Evolutionary conservation across 495 filamentous ascomycete genomes (phyloP).

Genomic region (Penicillium subrubescens): DNA sequence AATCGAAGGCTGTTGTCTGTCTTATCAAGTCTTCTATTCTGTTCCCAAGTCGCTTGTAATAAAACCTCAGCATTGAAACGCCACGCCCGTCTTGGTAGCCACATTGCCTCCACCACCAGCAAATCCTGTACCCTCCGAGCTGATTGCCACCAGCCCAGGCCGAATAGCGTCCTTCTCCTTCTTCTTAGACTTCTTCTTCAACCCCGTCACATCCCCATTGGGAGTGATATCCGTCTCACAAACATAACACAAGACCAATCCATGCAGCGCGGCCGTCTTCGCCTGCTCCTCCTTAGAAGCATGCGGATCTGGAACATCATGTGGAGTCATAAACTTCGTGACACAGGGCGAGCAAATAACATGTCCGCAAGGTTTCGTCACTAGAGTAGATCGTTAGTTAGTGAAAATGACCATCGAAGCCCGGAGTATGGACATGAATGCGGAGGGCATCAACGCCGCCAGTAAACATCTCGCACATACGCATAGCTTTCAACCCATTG

Average conservation of each 20-base stretch:
- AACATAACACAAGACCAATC: constrained; percentile 74
- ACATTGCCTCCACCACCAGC: constrained; percentile 81
- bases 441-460: not conserved
- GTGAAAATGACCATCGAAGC: not conserved
- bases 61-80: constrained; percentile 73
- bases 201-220: constrained; percentile 21
- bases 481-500: constrained; percentile 80
- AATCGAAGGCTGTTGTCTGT: constrained; percentile 7
- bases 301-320: constrained; percentile 65
- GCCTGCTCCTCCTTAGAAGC: constrained; percentile 55
- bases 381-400: constrained; percentile 22
- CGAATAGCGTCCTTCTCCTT: constrained; percentile 54
- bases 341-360: constrained; percentile 90
- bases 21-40: not conserved
- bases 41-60: not conserved
- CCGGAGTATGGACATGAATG: too few relatives aligned
- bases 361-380: constrained; percentile 93
- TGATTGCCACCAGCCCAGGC: constrained; percentile 81
- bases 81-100: constrained; percentile 76
- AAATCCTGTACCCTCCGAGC: constrained; percentile 90
- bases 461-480: constrained; percentile 38
- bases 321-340: constrained; percentile 78
- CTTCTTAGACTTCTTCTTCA: constrained; percentile 44
- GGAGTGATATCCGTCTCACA: constrained; percentile 75
- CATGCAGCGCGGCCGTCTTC: constrained; percentile 37